A percentile compares a stretch with the other conserved stretches of the same genome.
phyloP scores from a whole-genome alignment of 2,329 filamentous ascomycete genomes.

The Parafenestella ontariensis region DNA sequence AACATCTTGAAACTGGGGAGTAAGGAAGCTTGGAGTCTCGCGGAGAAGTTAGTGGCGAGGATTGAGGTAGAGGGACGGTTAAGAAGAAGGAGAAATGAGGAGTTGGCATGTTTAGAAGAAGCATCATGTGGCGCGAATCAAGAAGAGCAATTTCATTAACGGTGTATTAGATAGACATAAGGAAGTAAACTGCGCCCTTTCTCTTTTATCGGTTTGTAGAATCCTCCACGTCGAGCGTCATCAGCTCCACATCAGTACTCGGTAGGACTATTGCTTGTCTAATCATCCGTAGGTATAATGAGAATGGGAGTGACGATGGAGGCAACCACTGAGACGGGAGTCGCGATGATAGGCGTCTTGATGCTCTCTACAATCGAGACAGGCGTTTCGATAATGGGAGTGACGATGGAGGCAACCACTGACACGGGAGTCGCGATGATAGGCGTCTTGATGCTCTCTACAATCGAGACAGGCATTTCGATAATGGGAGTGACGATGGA shows the following conservation, averaged over 20 bases:
- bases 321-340: too few relatives aligned
- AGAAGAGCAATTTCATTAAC: neutral
- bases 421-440: too few relatives aligned
- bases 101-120: neutral
- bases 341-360: too few relatives aligned
- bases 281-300: too few relatives aligned
- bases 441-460: neutral
- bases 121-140: neutral
- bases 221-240: neutral
- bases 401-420: too few relatives aligned
- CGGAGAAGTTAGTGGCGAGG: conserved; percentile 6
- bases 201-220: neutral
- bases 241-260: too few relatives aligned
- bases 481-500: too few relatives aligned
- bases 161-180: neutral
- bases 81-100: neutral
- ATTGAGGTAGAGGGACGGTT: conserved; percentile 9
- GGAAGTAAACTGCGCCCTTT: neutral
- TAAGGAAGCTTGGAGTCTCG: neutral
- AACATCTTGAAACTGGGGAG: conserved; percentile 1
- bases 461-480: too few relatives aligned
- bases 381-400: too few relatives aligned
- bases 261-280: too few relatives aligned
- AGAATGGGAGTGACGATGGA: too few relatives aligned
- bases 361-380: too few relatives aligned